phyloP scores from a whole-genome alignment of 2,329 filamentous ascomycete genomes.

The Trichoderma arundinaceum region DNA sequence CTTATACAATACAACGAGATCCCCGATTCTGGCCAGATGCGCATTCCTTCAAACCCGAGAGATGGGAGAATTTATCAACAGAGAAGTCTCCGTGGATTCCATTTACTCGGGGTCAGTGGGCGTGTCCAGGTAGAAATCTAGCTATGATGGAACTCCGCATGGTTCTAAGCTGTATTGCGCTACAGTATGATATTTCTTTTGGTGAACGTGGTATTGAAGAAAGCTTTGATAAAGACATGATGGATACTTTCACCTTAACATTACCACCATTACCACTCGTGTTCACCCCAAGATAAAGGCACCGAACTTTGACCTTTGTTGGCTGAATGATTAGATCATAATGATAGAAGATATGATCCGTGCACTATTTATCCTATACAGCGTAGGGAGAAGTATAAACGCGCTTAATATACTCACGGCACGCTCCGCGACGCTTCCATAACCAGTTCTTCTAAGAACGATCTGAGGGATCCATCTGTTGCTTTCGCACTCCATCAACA shows the following conservation, averaged over 20 bases:
- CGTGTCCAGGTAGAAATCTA: slow-evolving; percentile 47
- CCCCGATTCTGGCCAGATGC: slow-evolving; percentile 33
- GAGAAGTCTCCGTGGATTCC: slow-evolving; percentile 20
- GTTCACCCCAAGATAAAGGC: slow-evolving; percentile 3
- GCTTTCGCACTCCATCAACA: no score
- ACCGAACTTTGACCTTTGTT: background rate
- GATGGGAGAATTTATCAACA: slow-evolving; percentile 38
- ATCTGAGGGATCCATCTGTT: no score
- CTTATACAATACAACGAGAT: slow-evolving; percentile 34
- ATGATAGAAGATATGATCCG: no score
- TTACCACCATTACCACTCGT: slow-evolving; percentile 41
- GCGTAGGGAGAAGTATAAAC: no score
- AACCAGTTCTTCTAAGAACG: no score
- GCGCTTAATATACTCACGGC: no score
- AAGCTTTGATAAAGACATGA: slow-evolving; percentile 5
- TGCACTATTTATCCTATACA: no score
- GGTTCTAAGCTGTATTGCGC: slow-evolving; percentile 17
- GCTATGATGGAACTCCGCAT: slow-evolving; percentile 44
- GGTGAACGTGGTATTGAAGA: background rate
- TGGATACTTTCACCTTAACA: slow-evolving; percentile 24
- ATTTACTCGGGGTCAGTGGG: slow-evolving; percentile 39
- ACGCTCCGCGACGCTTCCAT: no score
- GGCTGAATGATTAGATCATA: background rate
- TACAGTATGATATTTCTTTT: slow-evolving; percentile 37
- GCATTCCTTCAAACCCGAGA: slow-evolving; percentile 44